Evolutionary conservation across 805 yeast species (phyloP), one percentile per base, ranked within the genome.

Genomic region (Gaillardinia entomophila): DNA sequence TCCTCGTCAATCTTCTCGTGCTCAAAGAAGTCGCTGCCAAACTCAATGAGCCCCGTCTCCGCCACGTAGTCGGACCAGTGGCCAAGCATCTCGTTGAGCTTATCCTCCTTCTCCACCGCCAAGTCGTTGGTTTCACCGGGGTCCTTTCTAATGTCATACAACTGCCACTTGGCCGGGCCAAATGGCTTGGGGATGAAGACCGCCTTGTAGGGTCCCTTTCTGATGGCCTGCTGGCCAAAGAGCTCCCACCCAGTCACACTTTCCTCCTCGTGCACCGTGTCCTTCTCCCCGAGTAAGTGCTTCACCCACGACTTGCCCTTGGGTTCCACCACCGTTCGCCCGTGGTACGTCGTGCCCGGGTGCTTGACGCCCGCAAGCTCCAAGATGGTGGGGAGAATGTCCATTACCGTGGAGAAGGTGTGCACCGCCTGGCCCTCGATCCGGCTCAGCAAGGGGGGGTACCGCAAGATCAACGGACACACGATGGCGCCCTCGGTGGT

Each of bases 401-500:
- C 82, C 79, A 75, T 75, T 3, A 77, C 80, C 0, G 81, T 75
- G 12, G 62, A 48, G 37, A 76, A 76, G 15, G 53, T 69, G 17
- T 53, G 42, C n/a, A 52, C 43, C 11, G 65, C 49, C 10, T 48
- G 39, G 5, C 69, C 71, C 4, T 19, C 24, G n/a, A 32, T 26
- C 17, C 41, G 37, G 10, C 30, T 31, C n/a, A 53, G 30, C 10
- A 63, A 31, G 4, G 55, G 49, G 0, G 78, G 79, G 42, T 63
- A 62, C 37, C 60, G 62, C 4, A 75, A 43, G 31, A 77, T 65
- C 36, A 73, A 53, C 0, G 81, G 82, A 45, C 77, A 73, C 14
- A 77, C 63, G 16, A 75, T 70, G 7, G 80, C 82, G 16, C 81
- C 82, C 48, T 77, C 81, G 3, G 73, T 59, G 3, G 77, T 68